Conservation (phyloP, 352 stramenopile species). For the Phytopythium cucurbitacearum region DNA sequence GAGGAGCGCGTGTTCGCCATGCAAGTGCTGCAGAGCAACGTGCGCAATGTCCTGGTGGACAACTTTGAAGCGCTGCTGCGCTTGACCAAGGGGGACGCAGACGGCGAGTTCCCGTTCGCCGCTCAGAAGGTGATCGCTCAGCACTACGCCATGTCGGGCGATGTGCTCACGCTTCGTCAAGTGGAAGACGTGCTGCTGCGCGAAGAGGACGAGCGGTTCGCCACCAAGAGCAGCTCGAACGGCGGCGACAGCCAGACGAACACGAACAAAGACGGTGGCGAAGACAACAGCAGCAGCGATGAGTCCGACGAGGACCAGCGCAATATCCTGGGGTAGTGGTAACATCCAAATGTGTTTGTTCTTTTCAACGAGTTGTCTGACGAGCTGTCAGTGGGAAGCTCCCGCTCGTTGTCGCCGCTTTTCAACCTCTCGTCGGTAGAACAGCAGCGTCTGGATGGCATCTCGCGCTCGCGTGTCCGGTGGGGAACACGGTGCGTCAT, state of each 20-base stretch:
- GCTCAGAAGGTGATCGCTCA: constrained; percentile 36
- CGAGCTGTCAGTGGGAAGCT: too few relatives aligned
- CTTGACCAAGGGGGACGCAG: constrained; percentile 38
- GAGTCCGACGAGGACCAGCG: constrained; percentile 23
- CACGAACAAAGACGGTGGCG: not conserved
- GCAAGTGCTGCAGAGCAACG: constrained; percentile 34
- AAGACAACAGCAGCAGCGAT: constrained; percentile 15
- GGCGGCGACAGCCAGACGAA: not conserved
- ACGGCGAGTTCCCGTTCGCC: constrained; percentile 46
- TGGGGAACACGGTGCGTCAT: not conserved
- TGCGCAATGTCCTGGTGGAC: constrained; percentile 47
- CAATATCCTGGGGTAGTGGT: constrained; percentile 29
- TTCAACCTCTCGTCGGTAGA: constrained; percentile 61
- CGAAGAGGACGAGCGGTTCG: constrained; percentile 35
- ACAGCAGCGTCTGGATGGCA: constrained; percentile 52
- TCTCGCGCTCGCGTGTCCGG: constrained; percentile 35
- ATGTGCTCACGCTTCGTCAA: constrained; percentile 34
- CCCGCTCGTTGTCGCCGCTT: constrained; percentile 30
- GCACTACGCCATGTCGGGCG: constrained; percentile 33
- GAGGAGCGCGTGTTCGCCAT: constrained; percentile 42
- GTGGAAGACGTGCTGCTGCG: constrained; percentile 40
- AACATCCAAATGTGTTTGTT: not conserved
- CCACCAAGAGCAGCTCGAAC: constrained; percentile 7
- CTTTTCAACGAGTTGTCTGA: not conserved
- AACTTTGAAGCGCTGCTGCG: constrained; percentile 37